Conservation (phyloP, 140 eudicot genomes). For the Senecio squalidus region DNA sequence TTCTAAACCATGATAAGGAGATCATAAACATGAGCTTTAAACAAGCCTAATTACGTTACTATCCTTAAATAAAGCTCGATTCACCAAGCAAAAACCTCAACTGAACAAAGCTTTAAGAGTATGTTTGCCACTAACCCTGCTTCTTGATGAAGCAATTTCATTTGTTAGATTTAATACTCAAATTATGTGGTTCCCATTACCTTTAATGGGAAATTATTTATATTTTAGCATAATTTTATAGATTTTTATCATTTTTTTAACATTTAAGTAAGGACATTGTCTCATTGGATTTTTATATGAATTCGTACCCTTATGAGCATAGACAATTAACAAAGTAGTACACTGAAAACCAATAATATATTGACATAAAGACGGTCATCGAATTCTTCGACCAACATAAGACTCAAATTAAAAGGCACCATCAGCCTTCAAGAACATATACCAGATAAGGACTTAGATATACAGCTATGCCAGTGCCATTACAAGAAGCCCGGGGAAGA, state of each 20-base stretch:
- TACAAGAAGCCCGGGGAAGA: too few relatives aligned
- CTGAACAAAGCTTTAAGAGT: conserved; percentile 9
- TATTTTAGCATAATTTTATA: not conserved
- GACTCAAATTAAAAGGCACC: too few relatives aligned
- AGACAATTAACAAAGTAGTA: too few relatives aligned
- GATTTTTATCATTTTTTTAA: not conserved
- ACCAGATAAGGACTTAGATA: too few relatives aligned
- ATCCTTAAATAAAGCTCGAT: not conserved
- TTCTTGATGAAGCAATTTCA: conserved; percentile 1
- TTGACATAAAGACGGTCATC: too few relatives aligned
- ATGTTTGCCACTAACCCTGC: conserved; percentile 17
- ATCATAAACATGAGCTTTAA: not conserved
- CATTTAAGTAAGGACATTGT: not conserved
- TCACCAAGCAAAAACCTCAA: conserved; percentile 7
- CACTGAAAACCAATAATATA: too few relatives aligned
- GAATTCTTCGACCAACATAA: too few relatives aligned
- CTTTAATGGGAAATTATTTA: not conserved
- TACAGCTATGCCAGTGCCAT: too few relatives aligned
- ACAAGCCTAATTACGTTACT: not conserved
- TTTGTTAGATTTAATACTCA: not conserved
- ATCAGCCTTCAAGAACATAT: too few relatives aligned
- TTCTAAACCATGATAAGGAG: too few relatives aligned
- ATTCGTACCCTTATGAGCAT: too few relatives aligned
- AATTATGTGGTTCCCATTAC: conserved; percentile 8
- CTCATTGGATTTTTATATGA: not conserved